phyloP scores from a whole-genome alignment of 495 filamentous ascomycete genomes.

The Penicillium ucsense region DNA sequence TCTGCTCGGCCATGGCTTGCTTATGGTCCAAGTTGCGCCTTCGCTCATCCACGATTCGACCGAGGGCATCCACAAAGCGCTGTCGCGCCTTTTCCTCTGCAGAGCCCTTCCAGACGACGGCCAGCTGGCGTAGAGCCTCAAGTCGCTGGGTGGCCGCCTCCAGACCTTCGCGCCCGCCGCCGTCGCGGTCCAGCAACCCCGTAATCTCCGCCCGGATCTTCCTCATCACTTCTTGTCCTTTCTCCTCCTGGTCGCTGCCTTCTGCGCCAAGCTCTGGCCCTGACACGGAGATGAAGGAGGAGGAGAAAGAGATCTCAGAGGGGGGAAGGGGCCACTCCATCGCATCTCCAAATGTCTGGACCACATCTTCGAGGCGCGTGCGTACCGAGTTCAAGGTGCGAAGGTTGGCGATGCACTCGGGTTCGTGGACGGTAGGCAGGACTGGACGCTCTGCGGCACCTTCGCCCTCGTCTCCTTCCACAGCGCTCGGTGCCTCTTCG shows the following conservation, averaged over 20 bases:
- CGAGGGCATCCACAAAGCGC: slow-evolving; percentile 72
- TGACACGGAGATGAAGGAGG: slow-evolving; percentile 73
- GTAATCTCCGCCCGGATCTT: slow-evolving; percentile 62
- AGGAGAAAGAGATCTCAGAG: slow-evolving; percentile 58
- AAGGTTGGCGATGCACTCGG: slow-evolving; percentile 63
- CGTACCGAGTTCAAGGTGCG: slow-evolving; percentile 78
- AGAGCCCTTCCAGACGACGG: slow-evolving; percentile 82
- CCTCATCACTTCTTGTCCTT: slow-evolving; percentile 64
- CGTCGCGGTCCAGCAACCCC: slow-evolving; percentile 48
- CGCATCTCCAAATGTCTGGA: slow-evolving; percentile 82
- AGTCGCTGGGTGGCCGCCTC: slow-evolving; percentile 64
- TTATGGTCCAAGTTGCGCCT: slow-evolving; percentile 47
- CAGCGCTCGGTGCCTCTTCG: slow-evolving; percentile 5
- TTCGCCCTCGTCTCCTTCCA: slow-evolving; percentile 4
- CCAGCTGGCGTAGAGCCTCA: slow-evolving; percentile 60
- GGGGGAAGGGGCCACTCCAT: slow-evolving; percentile 89
- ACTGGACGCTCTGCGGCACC: neutral
- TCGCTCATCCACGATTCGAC: slow-evolving; percentile 47
- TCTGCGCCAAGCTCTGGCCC: slow-evolving; percentile 59
- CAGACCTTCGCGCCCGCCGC: slow-evolving; percentile 32
- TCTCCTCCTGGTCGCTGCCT: slow-evolving; percentile 58
- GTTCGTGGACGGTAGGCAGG: slow-evolving; percentile 32
- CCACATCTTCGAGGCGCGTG: slow-evolving; percentile 69
- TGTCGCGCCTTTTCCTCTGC: slow-evolving; percentile 80
- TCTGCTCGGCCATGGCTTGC: slow-evolving; percentile 35